Evolutionary conservation across 306 rosid species (phyloP).

Genomic region (Acacia melanoxylon): DNA sequence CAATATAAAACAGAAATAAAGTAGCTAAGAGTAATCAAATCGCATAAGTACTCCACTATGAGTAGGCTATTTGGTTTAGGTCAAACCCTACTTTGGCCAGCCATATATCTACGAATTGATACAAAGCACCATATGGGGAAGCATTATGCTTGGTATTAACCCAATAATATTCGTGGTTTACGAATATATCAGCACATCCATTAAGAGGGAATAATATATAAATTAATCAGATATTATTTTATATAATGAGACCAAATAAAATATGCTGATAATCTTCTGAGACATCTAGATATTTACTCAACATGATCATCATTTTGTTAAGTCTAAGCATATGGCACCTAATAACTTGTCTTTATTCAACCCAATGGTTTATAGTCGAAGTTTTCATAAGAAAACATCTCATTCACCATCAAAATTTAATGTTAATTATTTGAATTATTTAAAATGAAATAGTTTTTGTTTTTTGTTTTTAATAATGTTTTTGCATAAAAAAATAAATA

Average conservation of each 20-base stretch:
- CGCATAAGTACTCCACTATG: conserved; percentile 29
- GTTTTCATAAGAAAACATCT: no score
- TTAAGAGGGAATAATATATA: conserved; percentile 25
- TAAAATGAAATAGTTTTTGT: no score
- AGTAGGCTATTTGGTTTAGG: conserved; percentile 37
- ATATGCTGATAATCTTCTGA: background rate
- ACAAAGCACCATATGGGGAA: conserved; percentile 11
- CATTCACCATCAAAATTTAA: no score
- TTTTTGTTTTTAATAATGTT: no score
- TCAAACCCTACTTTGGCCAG: conserved; percentile 42
- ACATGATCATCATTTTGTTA: background rate
- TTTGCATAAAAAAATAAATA: no score
- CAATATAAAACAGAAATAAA: conserved; percentile 24
- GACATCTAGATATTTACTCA: background rate
- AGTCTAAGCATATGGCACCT: background rate
- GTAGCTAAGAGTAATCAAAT: background rate
- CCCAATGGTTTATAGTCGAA: background rate
- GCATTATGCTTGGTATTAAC: conserved; percentile 34
- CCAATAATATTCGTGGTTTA: conserved; percentile 5
- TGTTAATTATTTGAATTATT: no score
- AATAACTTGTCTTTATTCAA: background rate
- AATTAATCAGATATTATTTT: background rate
- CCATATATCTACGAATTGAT: background rate
- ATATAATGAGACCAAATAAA: background rate
- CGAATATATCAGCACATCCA: conserved; percentile 21